phyloP scores from a whole-genome alignment of 2,329 filamentous ascomycete genomes.

The Arthrobotrys pseudoclavata region DNA sequence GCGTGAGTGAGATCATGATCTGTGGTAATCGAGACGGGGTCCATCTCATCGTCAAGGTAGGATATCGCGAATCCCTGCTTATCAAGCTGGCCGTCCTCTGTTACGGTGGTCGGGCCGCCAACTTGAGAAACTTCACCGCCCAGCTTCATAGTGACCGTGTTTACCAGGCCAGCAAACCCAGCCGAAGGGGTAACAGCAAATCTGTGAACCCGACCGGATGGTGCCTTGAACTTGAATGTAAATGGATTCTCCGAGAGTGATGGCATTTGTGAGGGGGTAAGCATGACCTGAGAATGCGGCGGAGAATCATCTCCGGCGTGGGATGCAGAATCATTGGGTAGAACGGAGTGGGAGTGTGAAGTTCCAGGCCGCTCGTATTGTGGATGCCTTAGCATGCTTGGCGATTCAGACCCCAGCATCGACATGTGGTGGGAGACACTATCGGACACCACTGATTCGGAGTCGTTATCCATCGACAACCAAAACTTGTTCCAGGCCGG shows the following conservation, averaged over 20 bases:
- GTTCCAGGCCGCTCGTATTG: slow-evolving; percentile 57
- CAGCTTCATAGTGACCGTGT: slow-evolving; percentile 84
- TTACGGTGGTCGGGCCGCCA: slow-evolving; percentile 78
- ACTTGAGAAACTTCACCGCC: slow-evolving; percentile 85
- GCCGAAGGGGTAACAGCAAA: slow-evolving; percentile 85
- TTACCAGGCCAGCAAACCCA: slow-evolving; percentile 83
- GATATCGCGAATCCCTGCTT: slow-evolving; percentile 88
- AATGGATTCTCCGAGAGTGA: slow-evolving; percentile 77
- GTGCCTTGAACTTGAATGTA: slow-evolving; percentile 99
- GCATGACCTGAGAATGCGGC: slow-evolving; percentile 71
- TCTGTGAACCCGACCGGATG: slow-evolving; percentile 91
- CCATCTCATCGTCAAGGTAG: slow-evolving; percentile 96
- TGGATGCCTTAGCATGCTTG: slow-evolving; percentile 45
- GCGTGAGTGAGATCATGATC: slow-evolving; percentile 93
- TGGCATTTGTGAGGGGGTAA: slow-evolving; percentile 67
- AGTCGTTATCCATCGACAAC: slow-evolving; percentile 94
- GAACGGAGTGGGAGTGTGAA: slow-evolving; percentile 78
- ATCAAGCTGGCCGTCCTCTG: slow-evolving; percentile 83
- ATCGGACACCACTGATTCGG: slow-evolving; percentile 95
- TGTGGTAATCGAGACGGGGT: slow-evolving; percentile 95
- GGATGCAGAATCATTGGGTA: slow-evolving; percentile 93
- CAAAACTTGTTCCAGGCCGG: slow-evolving; percentile 99
- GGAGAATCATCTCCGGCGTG: slow-evolving; percentile 87
- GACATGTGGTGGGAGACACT: slow-evolving; percentile 71
- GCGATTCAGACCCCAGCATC: slow-evolving; percentile 57